Percentiles rank a stretch among this genome's conserved stretches.
Evolutionary conservation across 129 eudicot genomes (phyloP).

Genomic region (Flaveria linearis): DNA sequence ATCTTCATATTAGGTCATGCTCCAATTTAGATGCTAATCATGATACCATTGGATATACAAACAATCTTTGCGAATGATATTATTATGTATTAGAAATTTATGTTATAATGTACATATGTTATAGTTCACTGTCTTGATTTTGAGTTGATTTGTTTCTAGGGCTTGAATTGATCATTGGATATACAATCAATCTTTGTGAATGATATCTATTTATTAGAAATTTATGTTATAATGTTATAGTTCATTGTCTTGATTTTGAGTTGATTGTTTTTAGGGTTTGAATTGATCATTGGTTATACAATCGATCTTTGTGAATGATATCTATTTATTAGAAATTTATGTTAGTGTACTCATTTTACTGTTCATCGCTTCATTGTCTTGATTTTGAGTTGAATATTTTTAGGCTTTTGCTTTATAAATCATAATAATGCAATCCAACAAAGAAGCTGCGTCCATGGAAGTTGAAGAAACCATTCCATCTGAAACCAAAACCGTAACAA

Average conservation of each 20-base stretch:
- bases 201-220: not conserved
- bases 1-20: not conserved
- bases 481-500: constrained; percentile 36
- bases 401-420: not conserved
- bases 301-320: too few relatives aligned
- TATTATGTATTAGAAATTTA: not conserved
- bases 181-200: not conserved
- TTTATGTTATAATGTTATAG: not conserved
- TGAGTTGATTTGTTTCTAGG: not conserved
- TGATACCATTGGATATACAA: not conserved
- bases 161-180: not conserved
- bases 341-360: not conserved
- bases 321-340: not conserved
- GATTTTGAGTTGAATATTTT: constrained; percentile 1
- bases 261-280: not conserved
- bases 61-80: not conserved
- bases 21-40: not conserved
- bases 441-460: constrained; percentile 50
- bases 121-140: not conserved
- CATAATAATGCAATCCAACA: constrained; percentile 37
- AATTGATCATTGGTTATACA: not conserved
- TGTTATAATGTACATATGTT: not conserved
- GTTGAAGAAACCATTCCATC: constrained; percentile 33
- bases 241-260: not conserved
- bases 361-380: not conserved